phyloP scores from a whole-genome alignment of 1,284 basidiomycete species.

The Cystobasidiaceae sp. region DNA sequence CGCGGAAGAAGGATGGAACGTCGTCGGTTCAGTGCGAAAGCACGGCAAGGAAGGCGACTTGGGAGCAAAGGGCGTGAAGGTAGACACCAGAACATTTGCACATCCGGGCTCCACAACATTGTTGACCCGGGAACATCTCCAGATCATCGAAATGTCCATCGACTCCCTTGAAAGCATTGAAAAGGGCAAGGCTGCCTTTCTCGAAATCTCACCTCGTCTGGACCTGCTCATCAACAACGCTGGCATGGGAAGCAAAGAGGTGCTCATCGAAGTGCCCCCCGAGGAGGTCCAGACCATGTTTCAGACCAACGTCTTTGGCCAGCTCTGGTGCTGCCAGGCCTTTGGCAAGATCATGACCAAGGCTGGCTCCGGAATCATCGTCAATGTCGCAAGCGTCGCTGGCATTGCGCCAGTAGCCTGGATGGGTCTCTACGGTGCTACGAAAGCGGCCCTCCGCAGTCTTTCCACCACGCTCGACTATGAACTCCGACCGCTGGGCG shows the following conservation, averaged over 20 bases:
- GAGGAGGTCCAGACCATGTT: conserved; percentile 10
- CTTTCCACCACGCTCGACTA: conserved; percentile 17
- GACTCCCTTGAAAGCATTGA: conserved; percentile 13
- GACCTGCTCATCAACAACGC: conserved; percentile 28
- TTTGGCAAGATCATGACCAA: conserved; percentile 25
- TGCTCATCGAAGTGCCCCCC: conserved; percentile 1
- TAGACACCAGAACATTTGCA: not conserved
- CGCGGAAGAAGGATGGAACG: not conserved
- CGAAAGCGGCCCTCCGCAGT: conserved; percentile 20
- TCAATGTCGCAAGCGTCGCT: conserved; percentile 24
- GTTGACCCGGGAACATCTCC: not conserved
- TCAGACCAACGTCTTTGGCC: conserved; percentile 26
- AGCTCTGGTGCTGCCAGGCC: conserved; percentile 21
- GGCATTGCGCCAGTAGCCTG: conserved; percentile 21
- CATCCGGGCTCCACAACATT: not conserved
- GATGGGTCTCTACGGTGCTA: conserved; percentile 29
- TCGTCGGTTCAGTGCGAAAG: conserved; percentile 17
- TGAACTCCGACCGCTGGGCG: conserved; percentile 18
- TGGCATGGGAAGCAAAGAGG: conserved; percentile 23
- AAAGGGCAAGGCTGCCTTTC: conserved; percentile 11
- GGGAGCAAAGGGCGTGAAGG: conserved; percentile 2
- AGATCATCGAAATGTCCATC: conserved; percentile 23
- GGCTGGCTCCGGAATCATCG: conserved; percentile 21
- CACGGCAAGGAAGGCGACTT: conserved; percentile 22
- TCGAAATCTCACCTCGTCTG: conserved; percentile 10